Base-by-base conservation (phyloP, 495 filamentous ascomycete genomes). In the Apodospora peruviana region DNA sequence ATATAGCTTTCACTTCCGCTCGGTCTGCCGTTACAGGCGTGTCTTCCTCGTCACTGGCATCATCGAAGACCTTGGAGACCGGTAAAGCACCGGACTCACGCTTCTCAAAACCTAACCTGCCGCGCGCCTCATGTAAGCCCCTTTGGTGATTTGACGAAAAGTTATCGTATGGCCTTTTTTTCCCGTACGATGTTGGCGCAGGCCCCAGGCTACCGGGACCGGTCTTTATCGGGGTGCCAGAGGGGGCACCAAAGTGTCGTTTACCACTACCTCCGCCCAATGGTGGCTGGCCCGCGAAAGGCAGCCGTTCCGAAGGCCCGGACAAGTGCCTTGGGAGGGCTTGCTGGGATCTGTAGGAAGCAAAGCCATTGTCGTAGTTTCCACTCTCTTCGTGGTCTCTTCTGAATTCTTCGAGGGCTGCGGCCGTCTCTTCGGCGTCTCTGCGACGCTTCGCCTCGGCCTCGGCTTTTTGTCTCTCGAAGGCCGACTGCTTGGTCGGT, bases 401-500 rank as follows among this genome's bases (percentile, higher is more conserved):
- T 50, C 93, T 83, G 61, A 95, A 96, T 53, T 91, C 88, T 50
- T 94, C 83, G 61, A 89, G 88, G 12, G 88, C 91, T 8, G 91
- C 91, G 27, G 87, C 88, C 17, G 87, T 95, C 66, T 96, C 91
- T 50, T 84, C 88, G 62, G 85, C 85, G 66, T 95, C 91, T 48
- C 89, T 79, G 55, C 80, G 77, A 27, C 88, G 85, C 67, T 96
- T 97, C 14, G 89, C 91, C 73, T 96, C 88, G 25, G 88, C 90
- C 62, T 95, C 91, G 34, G 87, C 88, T 71, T 91, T 93, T 56
- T 93, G 88, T 47, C 85, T 84, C 68, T 97, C 91, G 69, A 95
- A 97, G 25, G 88, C 79, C 11, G 90, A 94, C 62, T 95, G 90
- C 68, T 91, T 94, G 34, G 76, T 78, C 0, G 90, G 85, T 10